Conservation (phyloP, 2,329 filamentous ascomycete genomes). For the Paracoccidioides lutzii region DNA sequence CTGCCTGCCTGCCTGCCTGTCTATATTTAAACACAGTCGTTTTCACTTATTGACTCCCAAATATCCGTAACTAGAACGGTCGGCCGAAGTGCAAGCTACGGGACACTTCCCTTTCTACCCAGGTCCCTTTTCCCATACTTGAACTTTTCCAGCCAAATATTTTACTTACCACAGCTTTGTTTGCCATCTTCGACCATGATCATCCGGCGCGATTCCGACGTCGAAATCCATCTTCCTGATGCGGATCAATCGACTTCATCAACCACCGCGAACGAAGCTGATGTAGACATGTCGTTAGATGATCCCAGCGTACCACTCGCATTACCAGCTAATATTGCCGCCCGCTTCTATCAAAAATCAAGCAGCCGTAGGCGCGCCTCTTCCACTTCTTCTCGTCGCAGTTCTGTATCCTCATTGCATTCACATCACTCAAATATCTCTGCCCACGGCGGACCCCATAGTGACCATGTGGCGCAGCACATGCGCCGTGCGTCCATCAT, state of each 20-base stretch:
- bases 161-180: not conserved
- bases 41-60: not conserved
- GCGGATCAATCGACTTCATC: constrained; percentile 16
- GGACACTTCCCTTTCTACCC: no score
- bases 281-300: constrained; percentile 32
- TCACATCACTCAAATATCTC: constrained; percentile 46
- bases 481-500: constrained; percentile 53
- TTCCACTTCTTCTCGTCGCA: constrained; percentile 49
- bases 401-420: constrained; percentile 51
- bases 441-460: constrained; percentile 38
- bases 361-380: constrained; percentile 46
- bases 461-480: constrained; percentile 51
- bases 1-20: constrained; percentile 10
- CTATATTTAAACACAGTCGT: constrained; percentile 5
- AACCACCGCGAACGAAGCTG: constrained; percentile 16
- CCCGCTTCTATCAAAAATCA: constrained; percentile 46
- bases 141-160: not conserved
- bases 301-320: constrained; percentile 29
- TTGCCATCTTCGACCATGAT: constrained; percentile 12
- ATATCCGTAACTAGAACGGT: no score
- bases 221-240: constrained; percentile 30
- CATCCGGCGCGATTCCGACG: constrained; percentile 32
- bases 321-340: constrained; percentile 49
- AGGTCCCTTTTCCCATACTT: not conserved
- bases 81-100: not conserved